These are phyloP conservation scores for Cladosporium sp. DNA, from an alignment of 2,329 filamentous ascomycete species.

Conservation along the genomic window DNA sequence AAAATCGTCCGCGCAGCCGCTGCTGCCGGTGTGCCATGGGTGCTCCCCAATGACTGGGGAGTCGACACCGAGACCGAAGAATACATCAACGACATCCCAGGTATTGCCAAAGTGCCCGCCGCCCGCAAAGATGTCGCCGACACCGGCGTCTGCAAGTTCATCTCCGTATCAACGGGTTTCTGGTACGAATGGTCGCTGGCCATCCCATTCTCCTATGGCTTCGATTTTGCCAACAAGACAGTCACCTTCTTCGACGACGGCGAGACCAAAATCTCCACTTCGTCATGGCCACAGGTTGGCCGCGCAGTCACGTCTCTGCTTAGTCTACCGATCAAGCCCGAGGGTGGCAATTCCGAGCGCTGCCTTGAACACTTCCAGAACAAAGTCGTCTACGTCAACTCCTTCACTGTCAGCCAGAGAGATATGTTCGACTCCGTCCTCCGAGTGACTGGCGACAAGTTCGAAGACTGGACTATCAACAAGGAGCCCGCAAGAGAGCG, in stretches of 20 bases:
- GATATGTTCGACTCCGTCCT: slow-evolving; percentile 63
- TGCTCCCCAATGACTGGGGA: slow-evolving; percentile 39
- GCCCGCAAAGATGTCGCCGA: slow-evolving; percentile 24
- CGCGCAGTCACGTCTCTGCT: slow-evolving; percentile 47
- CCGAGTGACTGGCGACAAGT: slow-evolving; percentile 53
- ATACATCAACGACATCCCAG: slow-evolving; percentile 20
- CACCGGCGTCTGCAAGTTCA: slow-evolving; percentile 24
- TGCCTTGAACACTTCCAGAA: slow-evolving; percentile 47
- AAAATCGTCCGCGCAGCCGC: slow-evolving; percentile 33
- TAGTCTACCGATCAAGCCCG: slow-evolving; percentile 33
- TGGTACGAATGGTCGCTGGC: slow-evolving; percentile 37
- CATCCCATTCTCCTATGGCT: slow-evolving; percentile 31
- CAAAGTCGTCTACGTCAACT: slow-evolving; percentile 49
- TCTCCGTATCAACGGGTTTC: slow-evolving; percentile 28
- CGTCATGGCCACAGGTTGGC: slow-evolving; percentile 56
- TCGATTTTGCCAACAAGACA: slow-evolving; percentile 32
- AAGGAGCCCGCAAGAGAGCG: slow-evolving; percentile 46
- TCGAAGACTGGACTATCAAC: slow-evolving; percentile 58
- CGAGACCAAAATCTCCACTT: slow-evolving; percentile 51
- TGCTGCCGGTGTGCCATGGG: slow-evolving; percentile 36
- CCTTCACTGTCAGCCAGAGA: slow-evolving; percentile 57
- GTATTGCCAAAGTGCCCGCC: slow-evolving; percentile 13
- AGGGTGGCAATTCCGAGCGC: slow-evolving; percentile 34
- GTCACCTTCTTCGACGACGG: slow-evolving; percentile 51
- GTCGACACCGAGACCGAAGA: slow-evolving; percentile 26